phyloP scores from a whole-genome alignment of 139 green algal genomes.

The Klebsormidium nitens region DNA sequence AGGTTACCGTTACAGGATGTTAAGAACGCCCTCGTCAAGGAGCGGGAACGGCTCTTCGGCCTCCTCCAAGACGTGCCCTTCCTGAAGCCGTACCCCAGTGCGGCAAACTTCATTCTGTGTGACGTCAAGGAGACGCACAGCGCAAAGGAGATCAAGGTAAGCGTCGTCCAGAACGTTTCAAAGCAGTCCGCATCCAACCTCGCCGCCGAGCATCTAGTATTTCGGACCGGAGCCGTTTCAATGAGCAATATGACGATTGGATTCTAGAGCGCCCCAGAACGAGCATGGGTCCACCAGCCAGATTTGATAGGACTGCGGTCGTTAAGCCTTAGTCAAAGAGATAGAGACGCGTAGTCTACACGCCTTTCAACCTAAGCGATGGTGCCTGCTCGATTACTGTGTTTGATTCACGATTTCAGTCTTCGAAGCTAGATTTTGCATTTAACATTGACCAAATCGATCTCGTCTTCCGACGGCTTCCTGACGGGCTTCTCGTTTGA shows the following conservation, averaged over 20 bases:
- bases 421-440: not conserved
- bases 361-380: too few relatives aligned
- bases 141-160: constrained; percentile 12
- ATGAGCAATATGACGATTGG: not conserved
- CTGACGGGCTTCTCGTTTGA: not conserved
- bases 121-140: constrained; percentile 49
- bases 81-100: constrained; percentile 83
- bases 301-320: too few relatives aligned
- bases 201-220: not conserved
- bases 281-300: too few relatives aligned
- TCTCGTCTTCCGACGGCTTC: not conserved
- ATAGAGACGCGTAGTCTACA: too few relatives aligned
- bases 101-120: constrained; percentile 96
- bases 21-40: constrained; percentile 70
- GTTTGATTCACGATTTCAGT: not conserved
- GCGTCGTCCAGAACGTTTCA: not conserved
- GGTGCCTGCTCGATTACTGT: too few relatives aligned
- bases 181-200: not conserved
- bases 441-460: not conserved
- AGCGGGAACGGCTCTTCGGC: constrained; percentile 67
- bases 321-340: too few relatives aligned
- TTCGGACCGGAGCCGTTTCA: not conserved
- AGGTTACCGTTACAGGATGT: constrained; percentile 58
- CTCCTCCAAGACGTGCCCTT: constrained; percentile 66
- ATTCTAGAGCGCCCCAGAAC: too few relatives aligned